Conservation (phyloP, 208 protist genomes). For the Leishmania martiniquensis region DNA sequence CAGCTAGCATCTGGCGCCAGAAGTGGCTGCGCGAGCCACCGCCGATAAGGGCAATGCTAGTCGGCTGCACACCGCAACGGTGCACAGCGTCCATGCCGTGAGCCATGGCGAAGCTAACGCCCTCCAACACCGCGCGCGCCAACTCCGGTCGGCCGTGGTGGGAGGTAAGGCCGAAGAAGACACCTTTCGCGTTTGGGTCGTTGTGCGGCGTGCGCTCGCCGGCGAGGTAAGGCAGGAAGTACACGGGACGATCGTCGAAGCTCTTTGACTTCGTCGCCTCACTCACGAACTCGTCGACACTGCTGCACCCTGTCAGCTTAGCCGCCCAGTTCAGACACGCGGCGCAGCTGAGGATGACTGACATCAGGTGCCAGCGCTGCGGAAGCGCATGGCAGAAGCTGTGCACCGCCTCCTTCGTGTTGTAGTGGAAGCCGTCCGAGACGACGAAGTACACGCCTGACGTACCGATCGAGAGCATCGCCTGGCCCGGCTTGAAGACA, state of each 20-base stretch:
- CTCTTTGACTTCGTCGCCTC: constrained; percentile 51
- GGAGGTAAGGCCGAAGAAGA: constrained; percentile 77
- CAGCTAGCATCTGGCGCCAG: constrained; percentile 82
- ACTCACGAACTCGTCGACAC: constrained; percentile 56
- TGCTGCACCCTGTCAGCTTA: constrained; percentile 63
- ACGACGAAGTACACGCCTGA: constrained; percentile 88
- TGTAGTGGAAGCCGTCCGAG: constrained; percentile 73
- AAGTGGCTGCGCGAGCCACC: constrained; percentile 67
- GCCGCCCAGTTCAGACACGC: constrained; percentile 79
- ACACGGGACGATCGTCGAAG: constrained; percentile 64
- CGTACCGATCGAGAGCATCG: constrained; percentile 83
- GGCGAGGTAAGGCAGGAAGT: constrained; percentile 75
- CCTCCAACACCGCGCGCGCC: constrained; percentile 68
- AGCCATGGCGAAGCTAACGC: constrained; percentile 75
- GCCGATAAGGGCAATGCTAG: constrained; percentile 68
- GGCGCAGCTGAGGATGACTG: constrained; percentile 80
- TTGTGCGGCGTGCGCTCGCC: constrained; percentile 83
- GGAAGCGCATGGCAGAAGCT: constrained; percentile 83
- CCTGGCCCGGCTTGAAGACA: constrained; percentile 68
- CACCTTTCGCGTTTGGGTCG: constrained; percentile 73
- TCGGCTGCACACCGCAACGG: constrained; percentile 62
- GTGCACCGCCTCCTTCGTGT: constrained; percentile 79
- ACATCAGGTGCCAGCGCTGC: constrained; percentile 81
- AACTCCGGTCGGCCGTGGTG: constrained; percentile 65
- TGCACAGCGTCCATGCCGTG: constrained; percentile 81